Evolutionary conservation across 257 asterid species (phyloP).

Genomic region (Solanum rostratum): DNA sequence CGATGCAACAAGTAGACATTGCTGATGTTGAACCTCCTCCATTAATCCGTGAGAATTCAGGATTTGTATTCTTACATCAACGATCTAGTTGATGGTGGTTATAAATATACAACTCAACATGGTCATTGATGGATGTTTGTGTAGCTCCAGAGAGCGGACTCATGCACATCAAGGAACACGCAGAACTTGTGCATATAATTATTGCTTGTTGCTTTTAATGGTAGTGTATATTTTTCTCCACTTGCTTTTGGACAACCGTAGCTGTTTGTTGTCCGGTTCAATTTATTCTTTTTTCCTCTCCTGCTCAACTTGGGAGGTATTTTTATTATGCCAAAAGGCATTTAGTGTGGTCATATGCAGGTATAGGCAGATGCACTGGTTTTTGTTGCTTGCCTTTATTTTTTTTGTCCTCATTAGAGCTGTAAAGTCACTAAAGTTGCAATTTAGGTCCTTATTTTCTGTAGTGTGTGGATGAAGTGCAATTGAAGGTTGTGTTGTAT

Average conservation of each 20-base stretch:
- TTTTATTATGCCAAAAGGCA: constrained; percentile 15
- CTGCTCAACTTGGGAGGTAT: constrained; percentile 31
- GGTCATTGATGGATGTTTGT: neutral
- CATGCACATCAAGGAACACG: constrained; percentile 6
- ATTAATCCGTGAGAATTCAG: constrained; percentile 82
- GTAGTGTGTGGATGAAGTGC: constrained; percentile 8
- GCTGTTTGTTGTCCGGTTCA: constrained; percentile 36
- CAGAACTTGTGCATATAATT: constrained; percentile 36
- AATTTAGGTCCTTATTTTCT: neutral
- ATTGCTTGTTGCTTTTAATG: constrained; percentile 13
- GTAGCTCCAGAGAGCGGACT: neutral
- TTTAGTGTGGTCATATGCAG: constrained; percentile 26
- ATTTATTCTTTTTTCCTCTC: constrained; percentile 33
- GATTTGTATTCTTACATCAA: constrained; percentile 80
- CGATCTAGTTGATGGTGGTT: constrained; percentile 32
- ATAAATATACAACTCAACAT: neutral
- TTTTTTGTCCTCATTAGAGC: constrained; percentile 2
- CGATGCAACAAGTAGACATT: constrained; percentile 72
- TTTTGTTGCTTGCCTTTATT: constrained; percentile 12
- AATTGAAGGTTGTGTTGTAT: constrained; percentile 4
- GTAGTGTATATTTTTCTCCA: constrained; percentile 25
- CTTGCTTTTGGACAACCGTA: constrained; percentile 24
- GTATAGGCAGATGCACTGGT: constrained; percentile 24
- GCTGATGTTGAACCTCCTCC: constrained; percentile 87
- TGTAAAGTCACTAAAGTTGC: neutral